Conservation (phyloP, 2,329 filamentous ascomycete genomes). For the Dactylellina drechsleri region DNA sequence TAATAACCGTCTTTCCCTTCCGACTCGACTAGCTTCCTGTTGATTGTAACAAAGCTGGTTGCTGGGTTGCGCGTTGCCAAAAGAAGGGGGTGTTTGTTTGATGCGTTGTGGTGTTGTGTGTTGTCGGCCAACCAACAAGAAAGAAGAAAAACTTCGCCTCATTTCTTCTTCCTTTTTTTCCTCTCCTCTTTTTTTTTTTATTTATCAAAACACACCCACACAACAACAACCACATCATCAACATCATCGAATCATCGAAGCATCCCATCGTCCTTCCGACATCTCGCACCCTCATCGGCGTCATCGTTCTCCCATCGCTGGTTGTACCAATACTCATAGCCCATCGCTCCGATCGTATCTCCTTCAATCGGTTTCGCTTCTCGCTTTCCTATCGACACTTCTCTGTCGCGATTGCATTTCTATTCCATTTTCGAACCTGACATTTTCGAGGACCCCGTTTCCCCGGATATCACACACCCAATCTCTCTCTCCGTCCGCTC, state of each 20-base stretch:
- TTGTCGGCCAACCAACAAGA: slow-evolving; percentile 3
- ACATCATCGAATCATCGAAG: slow-evolving; percentile 3
- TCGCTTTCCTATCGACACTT: neutral
- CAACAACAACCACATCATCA: slow-evolving; percentile 24
- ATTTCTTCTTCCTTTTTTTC: slow-evolving; percentile 26
- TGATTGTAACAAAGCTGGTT: too few species aligned
- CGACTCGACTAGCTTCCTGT: too few species aligned
- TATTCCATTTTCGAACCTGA: slow-evolving; percentile 15
- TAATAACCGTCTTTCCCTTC: too few species aligned
- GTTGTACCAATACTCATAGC: too few species aligned
- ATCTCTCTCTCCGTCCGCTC: neutral
- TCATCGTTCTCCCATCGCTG: neutral
- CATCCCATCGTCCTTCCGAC: slow-evolving; percentile 14
- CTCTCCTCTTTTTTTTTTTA: slow-evolving; percentile 42
- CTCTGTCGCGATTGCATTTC: slow-evolving; percentile 23
- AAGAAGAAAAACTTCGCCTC: slow-evolving; percentile 29
- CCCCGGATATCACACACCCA: slow-evolving; percentile 40
- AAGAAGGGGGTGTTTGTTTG: slow-evolving; percentile 1
- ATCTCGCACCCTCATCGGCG: slow-evolving; percentile 7
- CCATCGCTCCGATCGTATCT: too few species aligned
- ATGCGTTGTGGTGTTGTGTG: slow-evolving; percentile 3
- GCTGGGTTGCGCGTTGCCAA: too few species aligned
- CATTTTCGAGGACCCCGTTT: slow-evolving; percentile 24
- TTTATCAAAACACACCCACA: slow-evolving; percentile 27
- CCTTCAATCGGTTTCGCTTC: neutral